Base-by-base conservation (phyloP, 148 eudicot species). In the Salicornia ramosissima region DNA sequence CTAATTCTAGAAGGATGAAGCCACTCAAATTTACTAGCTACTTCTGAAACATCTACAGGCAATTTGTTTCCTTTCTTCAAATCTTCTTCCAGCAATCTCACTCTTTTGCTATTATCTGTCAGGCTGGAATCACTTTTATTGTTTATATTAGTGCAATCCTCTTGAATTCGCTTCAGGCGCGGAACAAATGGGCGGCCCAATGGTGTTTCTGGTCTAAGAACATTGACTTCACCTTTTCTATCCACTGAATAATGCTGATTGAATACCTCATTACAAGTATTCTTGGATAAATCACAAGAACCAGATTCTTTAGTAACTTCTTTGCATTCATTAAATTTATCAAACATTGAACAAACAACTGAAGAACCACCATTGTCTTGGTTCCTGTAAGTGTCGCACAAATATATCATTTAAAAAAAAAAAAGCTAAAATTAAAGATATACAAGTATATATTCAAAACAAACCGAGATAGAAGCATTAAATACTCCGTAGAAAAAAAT, bases 1-100 rank as follows among this genome's bases (percentile, higher is more conserved):
- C 79, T 91, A 58, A 89, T 91, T 74, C 68, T 70, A 36, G 96
- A 91, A 73, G 93, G 86, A 79, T 84, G 77, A 56, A 94, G 93
- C 99, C 99, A 94, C 64, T 87, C 93, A 83, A 90, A 94, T 78
- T 88, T 94, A 74, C 86, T 87, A 74, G 72, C 71, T 29, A 67
- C 60, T 69, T 86, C 93, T 65, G 84, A 77, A 29, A 63, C 73
- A 61, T 69, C 74, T 19, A 76, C 75, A 55, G 64, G 57, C 34
- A 43, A 67, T 60, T 78, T 84, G 29, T 71, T 76, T 62, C 51
- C 77, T 39, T 26, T 28, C 54, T 80, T 62, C 13, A 76, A 57
- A 36, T 62, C 47, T 74, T 75, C 88, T 71, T 77, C 65, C 74
- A 74, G 76, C 69, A 77, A 50, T 75, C 82, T 94, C 74, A 79